Evolutionary conservation across 371 early-diverging fungal genomes (phyloP), one percentile per base, ranked within the genome.

Genomic region (Gilbertella persicaria): DNA sequence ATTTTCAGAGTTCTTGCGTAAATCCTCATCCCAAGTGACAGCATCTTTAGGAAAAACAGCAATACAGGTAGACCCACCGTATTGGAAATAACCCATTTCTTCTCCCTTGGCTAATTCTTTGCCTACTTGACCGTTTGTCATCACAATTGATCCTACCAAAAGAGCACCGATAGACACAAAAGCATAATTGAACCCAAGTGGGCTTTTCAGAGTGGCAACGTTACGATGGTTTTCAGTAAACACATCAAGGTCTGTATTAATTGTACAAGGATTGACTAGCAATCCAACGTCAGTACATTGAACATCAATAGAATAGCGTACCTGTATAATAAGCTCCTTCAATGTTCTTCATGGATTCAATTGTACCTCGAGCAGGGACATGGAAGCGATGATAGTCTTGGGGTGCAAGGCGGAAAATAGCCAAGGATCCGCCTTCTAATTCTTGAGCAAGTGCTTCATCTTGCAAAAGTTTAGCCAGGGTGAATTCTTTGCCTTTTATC

Each of bases 341-440:
- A 39, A 71, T 58, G 0, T 54, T 40, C 12, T 58, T 38, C 14
- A 65, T 57, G 0, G 50, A 53, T 36, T 60, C 53, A 24, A 88
- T 51, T 1, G 57, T 64, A 0, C 89, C 88, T 16, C 78, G 75
- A 1, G 86, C 75, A 20, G 91, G 90, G 17, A 71, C 58, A 59
- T 91, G 92, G 64, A 82, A 87, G 7, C 91, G 82, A 50, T 92
- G 92, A 45, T 92, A 92, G 48, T 92, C 90, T 58, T 88, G 89
- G 16, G 91, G 90, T 0, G 91, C 90, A 20, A 92, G 66, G 21
- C 91, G 75, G 55, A 85, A 89, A 21, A 90, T 66, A 16, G 83
- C 82, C 38, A 90, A 47, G 0, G 82, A 73, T 0, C 88, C 90
- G 12, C 79, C 85, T 20, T 76, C 79, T 49, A 78, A 83, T 13